Evolutionary conservation across 1,284 basidiomycete genomes (phyloP).

Genomic region (Ustilago loliicola): DNA sequence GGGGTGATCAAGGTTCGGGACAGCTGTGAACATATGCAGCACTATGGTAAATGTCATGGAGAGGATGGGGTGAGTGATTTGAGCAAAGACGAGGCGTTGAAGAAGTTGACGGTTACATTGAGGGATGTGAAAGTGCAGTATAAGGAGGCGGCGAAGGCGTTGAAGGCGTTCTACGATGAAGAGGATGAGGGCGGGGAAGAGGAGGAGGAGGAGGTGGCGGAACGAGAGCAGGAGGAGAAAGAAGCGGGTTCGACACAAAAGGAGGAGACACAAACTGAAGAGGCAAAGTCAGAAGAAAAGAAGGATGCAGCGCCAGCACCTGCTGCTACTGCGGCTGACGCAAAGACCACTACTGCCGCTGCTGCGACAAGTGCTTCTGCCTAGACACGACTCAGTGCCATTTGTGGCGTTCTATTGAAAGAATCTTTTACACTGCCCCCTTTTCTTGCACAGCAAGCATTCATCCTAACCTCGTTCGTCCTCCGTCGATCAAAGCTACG

Average conservation of each 20-base stretch:
- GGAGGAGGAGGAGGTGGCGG: conserved; percentile 21
- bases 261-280: conserved; percentile 72
- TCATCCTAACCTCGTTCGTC: too few species aligned
- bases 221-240: conserved; percentile 60
- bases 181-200: conserved; percentile 71
- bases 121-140: conserved; percentile 62
- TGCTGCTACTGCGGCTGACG: not conserved
- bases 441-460: not conserved
- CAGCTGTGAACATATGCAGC: conserved; percentile 89
- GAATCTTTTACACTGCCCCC: too few species aligned
- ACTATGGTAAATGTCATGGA: conserved; percentile 77
- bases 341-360: not conserved
- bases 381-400: too few species aligned
- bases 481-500: not conserved
- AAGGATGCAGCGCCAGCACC: not conserved
- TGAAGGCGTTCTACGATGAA: conserved; percentile 71
- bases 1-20: conserved; percentile 84
- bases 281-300: conserved; percentile 68
- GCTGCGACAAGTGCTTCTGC: not conserved
- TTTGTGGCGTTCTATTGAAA: too few species aligned
- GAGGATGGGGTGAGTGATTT: conserved; percentile 61
- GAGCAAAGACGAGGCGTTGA: conserved; percentile 49
- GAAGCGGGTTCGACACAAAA: too few species aligned
- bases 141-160: conserved; percentile 65
- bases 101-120: conserved; percentile 53